Evolutionary conservation across 2,329 filamentous ascomycete genomes (phyloP).

Genomic region (Trichoderma cornu-damae): DNA sequence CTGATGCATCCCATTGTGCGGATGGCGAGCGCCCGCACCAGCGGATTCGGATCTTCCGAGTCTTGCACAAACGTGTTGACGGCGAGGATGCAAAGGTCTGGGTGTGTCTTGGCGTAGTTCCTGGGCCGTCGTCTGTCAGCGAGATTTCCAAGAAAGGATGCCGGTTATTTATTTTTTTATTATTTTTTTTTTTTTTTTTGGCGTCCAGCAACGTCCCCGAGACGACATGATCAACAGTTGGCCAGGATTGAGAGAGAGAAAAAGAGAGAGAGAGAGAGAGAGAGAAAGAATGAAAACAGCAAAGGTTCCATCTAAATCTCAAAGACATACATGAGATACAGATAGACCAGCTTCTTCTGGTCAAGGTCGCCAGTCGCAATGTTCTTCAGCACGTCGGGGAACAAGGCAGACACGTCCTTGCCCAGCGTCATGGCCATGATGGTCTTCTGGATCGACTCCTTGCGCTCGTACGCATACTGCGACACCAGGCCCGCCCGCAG

Average conservation of each 20-base stretch:
- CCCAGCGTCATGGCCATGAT: slow-evolving; percentile 99
- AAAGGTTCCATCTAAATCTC: too few species aligned
- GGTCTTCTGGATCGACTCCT: slow-evolving; percentile 98
- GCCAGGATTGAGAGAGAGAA: not conserved
- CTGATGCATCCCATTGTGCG: slow-evolving; percentile 98
- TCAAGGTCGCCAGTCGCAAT: slow-evolving; percentile 92
- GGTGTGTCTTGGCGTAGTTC: slow-evolving; percentile 99
- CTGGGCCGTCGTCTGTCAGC: slow-evolving; percentile 39
- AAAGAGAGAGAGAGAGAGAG: too few species aligned
- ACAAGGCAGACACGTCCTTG: slow-evolving; percentile 95
- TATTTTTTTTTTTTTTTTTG: too few species aligned
- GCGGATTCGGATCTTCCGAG: slow-evolving; percentile 94
- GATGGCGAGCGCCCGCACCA: slow-evolving; percentile 91
- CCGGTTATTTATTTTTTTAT: too few species aligned
- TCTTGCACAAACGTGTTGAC: slow-evolving; percentile 99
- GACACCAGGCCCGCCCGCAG: slow-evolving; percentile 91
- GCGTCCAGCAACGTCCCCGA: not conserved
- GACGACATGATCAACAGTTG: not conserved
- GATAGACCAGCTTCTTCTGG: slow-evolving; percentile 98
- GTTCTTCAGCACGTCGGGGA: slow-evolving; percentile 97
- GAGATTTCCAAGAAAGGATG: not conserved
- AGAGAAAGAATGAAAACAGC: not conserved
- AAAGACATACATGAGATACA: slow-evolving; percentile 89
- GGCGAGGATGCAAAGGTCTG: slow-evolving; percentile 94
- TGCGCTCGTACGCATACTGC: slow-evolving; percentile 98